A percentile compares a stretch with the other conserved stretches of the same genome.
Evolutionary conservation across 2,329 filamentous ascomycete genomes (phyloP).

Genomic region (Cadophora gregata): DNA sequence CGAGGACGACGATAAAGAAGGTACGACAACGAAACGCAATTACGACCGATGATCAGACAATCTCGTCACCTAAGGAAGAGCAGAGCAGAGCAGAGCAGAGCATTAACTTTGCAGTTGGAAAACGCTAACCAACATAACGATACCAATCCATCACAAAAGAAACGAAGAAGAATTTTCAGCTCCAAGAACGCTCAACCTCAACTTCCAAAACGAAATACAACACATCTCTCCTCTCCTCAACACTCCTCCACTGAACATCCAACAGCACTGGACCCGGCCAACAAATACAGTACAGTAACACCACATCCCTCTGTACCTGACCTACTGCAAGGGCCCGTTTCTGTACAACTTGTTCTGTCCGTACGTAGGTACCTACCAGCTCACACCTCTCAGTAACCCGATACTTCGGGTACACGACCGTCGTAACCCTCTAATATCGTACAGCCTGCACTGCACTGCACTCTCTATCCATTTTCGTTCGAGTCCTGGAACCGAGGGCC

Average conservation of each 20-base stretch:
- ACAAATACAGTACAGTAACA: too few relatives aligned
- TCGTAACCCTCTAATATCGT: neutral
- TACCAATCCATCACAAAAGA: too few relatives aligned
- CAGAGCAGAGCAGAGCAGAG: too few relatives aligned
- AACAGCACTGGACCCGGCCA: too few relatives aligned
- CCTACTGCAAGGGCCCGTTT: slow-evolving; percentile 15
- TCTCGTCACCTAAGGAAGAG: too few relatives aligned
- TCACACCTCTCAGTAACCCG: neutral
- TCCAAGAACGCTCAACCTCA: too few relatives aligned
- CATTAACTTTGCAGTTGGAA: neutral
- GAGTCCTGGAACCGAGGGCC: neutral
- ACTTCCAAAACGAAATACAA: too few relatives aligned
- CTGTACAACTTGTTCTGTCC: too few relatives aligned
- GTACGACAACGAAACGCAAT: neutral
- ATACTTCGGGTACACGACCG: neutral
- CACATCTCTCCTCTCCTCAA: neutral
- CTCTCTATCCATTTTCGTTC: too few relatives aligned
- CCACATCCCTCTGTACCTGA: neutral
- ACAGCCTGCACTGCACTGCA: neutral
- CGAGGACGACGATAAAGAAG: slow-evolving; percentile 1
- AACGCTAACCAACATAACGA: too few relatives aligned
- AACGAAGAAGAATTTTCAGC: too few relatives aligned
- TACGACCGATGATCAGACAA: slow-evolving; percentile 7
- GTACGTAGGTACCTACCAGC: neutral
- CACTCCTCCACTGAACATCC: too few relatives aligned